A percentile compares a stretch with the other conserved stretches of the same genome.
phyloP scores from a whole-genome alignment of 345 rosid species.

The Excoecaria agallocha region DNA sequence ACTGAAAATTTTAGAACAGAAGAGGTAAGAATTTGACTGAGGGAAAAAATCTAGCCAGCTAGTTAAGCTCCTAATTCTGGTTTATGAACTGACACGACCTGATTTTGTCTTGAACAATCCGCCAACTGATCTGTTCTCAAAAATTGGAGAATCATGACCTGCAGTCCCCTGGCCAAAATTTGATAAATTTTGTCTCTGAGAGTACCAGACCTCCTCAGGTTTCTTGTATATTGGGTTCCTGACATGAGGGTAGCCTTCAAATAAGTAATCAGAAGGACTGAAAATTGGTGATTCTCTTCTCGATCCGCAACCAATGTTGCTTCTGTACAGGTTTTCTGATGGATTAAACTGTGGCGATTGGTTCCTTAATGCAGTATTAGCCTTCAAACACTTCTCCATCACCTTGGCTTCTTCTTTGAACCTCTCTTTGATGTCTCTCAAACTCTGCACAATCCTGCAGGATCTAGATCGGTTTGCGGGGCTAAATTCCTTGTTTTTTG shows the following conservation, averaged over 20 bases:
- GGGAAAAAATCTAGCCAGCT: neutral
- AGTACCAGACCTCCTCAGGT: conserved; percentile 28
- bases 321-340: conserved; percentile 14
- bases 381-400: conserved; percentile 68
- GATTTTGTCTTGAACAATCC: conserved; percentile 48
- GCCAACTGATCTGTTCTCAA: conserved; percentile 40
- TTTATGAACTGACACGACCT: conserved; percentile 49
- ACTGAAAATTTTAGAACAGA: neutral
- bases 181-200: conserved; percentile 15
- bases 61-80: neutral
- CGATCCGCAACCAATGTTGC: conserved; percentile 16
- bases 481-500: conserved; percentile 16
- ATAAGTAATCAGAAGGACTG: conserved; percentile 53
- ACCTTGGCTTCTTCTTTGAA: conserved; percentile 79
- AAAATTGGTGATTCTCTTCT: conserved; percentile 65
- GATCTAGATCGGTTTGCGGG: conserved; percentile 29
- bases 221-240: conserved; percentile 38
- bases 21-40: no score
- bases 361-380: conserved; percentile 32
- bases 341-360: conserved; percentile 33
- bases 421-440: conserved; percentile 52
- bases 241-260: conserved; percentile 72
- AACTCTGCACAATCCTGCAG: conserved; percentile 19
- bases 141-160: conserved; percentile 39
- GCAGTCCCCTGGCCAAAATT: conserved; percentile 19